Base-by-base conservation (phyloP, 2,329 filamentous ascomycete genomes). In the Botrytis squamosa region DNA sequence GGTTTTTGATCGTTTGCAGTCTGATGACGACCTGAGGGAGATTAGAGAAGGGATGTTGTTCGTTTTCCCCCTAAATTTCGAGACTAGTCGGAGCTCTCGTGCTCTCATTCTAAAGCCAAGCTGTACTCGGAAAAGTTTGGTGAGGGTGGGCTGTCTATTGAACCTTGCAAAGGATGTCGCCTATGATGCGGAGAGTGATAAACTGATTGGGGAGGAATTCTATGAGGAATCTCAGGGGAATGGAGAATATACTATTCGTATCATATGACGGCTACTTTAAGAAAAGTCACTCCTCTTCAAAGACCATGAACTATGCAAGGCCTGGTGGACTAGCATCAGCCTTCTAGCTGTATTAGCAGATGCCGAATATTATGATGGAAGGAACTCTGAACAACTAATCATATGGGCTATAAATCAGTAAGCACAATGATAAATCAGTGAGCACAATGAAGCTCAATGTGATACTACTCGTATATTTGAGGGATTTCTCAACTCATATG, bases 191-290 rank as follows among this genome's bases (percentile, higher is more conserved):
- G 57, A 60, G 57, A 12, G 18, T 60, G 57, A 60, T 60, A 36
- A 33, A 36, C 22, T 38, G 33, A 66, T 66, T 1, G 42, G 44
- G 20, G 44, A 46, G 9, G 25, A 66, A 10, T 18, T 66, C 5
- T 66, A 66, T 46, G 63, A 66, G 63, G 63, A 66, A 66, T 42
- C 42, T 12, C 63, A 66, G 9, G 63, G 63, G 6, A 49, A 66
- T 22, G 63, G 63, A 42, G 63, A 66, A n/a, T 66, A 49, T 22
- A 66, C 42, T 29, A 66, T 66, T 7, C 20, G 63, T 44, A 44
- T 66, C 4, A 66, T 66, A 42, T 66, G 10, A 66, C n/a, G 3
- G 14, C 38, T 12, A 29, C 16, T 20, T 16, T 4, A 4, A 18
- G 9, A 20, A 59, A 59, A 59, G 16, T 9, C 18, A 33, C 9